These are phyloP conservation scores for Gliomastix tumulicola DNA, from an alignment of 2,329 filamentous ascomycete species.

Conservation along the genomic window DNA sequence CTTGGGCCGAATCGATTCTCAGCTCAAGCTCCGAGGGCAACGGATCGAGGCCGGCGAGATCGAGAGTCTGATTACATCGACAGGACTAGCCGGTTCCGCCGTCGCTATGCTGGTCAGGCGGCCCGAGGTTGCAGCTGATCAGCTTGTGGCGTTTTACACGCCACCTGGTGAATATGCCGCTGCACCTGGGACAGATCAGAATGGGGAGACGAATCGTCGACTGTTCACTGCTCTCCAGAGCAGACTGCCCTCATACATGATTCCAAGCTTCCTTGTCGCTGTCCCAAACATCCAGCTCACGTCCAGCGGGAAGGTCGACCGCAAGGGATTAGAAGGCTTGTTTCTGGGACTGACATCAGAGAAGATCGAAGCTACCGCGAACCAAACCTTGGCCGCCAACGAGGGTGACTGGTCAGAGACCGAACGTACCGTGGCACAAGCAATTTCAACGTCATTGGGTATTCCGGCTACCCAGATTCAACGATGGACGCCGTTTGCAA, in stretches of 20 bases:
- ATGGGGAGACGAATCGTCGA: constrained; percentile 19
- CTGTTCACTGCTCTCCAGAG: constrained; percentile 49
- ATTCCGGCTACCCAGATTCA: constrained; percentile 39
- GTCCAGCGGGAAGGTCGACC: constrained; percentile 68
- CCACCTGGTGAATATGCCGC: too few species aligned
- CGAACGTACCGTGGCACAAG: constrained; percentile 49
- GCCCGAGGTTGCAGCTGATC: constrained; percentile 29
- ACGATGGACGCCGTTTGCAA: constrained; percentile 66
- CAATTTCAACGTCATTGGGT: constrained; percentile 44
- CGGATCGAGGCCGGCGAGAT: constrained; percentile 75
- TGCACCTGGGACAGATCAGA: too few species aligned
- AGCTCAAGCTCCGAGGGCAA: constrained; percentile 77
- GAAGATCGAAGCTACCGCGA: constrained; percentile 30
- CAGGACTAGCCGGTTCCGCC: constrained; percentile 49
- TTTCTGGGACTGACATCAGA: constrained; percentile 38
- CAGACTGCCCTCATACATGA: constrained; percentile 67
- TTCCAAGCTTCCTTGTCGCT: constrained; percentile 68
- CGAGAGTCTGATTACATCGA: constrained; percentile 51
- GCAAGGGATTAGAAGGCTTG: constrained; percentile 36
- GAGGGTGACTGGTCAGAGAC: constrained; percentile 39
- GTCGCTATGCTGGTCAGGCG: constrained; percentile 51
- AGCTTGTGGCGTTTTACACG: constrained; percentile 66
- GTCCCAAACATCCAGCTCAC: constrained; percentile 65
- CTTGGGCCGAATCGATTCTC: constrained; percentile 66
- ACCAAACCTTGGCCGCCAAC: constrained; percentile 15